Evolutionary conservation across 148 eudicot genomes (phyloP).

Genomic region (Simmondsia chinensis): DNA sequence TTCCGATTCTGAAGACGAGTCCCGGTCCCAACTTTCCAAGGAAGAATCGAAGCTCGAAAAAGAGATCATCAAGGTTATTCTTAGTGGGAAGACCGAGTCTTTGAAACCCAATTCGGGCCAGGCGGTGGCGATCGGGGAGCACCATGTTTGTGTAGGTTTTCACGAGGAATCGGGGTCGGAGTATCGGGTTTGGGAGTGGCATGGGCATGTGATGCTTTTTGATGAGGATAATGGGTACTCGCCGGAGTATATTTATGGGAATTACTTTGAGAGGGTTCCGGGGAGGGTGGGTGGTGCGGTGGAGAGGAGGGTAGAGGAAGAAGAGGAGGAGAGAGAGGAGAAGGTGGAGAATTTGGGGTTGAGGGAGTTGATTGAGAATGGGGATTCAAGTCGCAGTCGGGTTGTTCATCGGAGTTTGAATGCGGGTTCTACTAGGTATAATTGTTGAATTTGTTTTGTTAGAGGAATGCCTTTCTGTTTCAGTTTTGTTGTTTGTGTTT

Average conservation of each 20-base stretch:
- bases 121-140: conserved; percentile 70
- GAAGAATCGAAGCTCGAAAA: conserved; percentile 82
- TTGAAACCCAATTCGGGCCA: conserved; percentile 95
- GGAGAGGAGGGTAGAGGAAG: conserved; percentile 6
- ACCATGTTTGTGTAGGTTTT: conserved; percentile 87
- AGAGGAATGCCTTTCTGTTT: too few relatives aligned
- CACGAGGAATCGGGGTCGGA: conserved; percentile 65
- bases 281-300: conserved; percentile 3
- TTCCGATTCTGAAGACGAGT: conserved; percentile 18
- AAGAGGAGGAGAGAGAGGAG: conserved; percentile 12
- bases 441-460: too few relatives aligned
- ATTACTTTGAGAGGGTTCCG: conserved; percentile 69
- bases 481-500: too few relatives aligned
- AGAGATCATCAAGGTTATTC: conserved; percentile 52
- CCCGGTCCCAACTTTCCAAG: conserved; percentile 39
- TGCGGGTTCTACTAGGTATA: too few relatives aligned
- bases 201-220: conserved; percentile 89
- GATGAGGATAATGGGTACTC: conserved; percentile 78
- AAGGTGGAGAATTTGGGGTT: conserved; percentile 18
- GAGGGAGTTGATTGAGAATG: conserved; percentile 53
- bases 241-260: conserved; percentile 93
- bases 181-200: conserved; percentile 99
- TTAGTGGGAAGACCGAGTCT: conserved; percentile 46
- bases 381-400: conserved; percentile 25
- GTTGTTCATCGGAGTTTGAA: conserved; percentile 58